Percentiles rank a stretch among this genome's conserved stretches.
phyloP scores from a whole-genome alignment of 2,329 filamentous ascomycete species.

The Macrophomina tecta region DNA sequence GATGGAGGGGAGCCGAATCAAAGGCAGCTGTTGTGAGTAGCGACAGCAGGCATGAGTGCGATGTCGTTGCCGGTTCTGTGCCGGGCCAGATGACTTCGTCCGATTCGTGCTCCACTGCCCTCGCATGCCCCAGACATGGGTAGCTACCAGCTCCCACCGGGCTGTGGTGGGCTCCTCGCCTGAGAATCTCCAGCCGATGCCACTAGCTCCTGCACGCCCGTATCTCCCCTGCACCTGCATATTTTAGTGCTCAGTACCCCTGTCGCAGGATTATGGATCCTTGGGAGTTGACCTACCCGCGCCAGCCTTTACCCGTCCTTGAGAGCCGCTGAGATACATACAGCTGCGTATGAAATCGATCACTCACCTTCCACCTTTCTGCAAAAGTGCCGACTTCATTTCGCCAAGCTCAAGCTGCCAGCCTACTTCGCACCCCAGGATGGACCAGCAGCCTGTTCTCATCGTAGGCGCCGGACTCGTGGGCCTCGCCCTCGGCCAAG shows the following conservation, averaged over 20 bases:
- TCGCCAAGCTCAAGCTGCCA: background rate
- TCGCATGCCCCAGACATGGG: background rate
- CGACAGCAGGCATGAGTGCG: too few species aligned
- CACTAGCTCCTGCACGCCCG: background rate
- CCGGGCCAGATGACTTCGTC: too few species aligned
- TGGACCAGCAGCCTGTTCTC: conserved; percentile 33
- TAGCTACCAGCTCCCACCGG: background rate
- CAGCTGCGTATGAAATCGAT: background rate
- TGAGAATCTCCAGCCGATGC: background rate
- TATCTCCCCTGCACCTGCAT: conserved; percentile 1
- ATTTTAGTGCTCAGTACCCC: background rate
- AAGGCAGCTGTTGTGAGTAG: background rate
- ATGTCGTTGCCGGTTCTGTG: too few species aligned
- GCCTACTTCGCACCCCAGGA: background rate
- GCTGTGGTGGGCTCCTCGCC: background rate
- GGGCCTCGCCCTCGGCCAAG: conserved; percentile 46
- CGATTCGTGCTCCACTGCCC: too few species aligned
- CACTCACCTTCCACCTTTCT: background rate
- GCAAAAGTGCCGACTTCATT: too few species aligned
- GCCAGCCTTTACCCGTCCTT: background rate
- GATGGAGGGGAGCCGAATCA: background rate
- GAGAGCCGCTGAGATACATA: background rate
- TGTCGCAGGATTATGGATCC: background rate
- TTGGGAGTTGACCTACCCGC: background rate
- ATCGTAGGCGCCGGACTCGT: conserved; percentile 44